A percentile compares a stretch with the other conserved stretches of the same genome.
These are phyloP conservation scores for Pleurotus sapidus DNA, from an alignment of 768 basidiomycete genomes.

Conservation along the genomic window DNA sequence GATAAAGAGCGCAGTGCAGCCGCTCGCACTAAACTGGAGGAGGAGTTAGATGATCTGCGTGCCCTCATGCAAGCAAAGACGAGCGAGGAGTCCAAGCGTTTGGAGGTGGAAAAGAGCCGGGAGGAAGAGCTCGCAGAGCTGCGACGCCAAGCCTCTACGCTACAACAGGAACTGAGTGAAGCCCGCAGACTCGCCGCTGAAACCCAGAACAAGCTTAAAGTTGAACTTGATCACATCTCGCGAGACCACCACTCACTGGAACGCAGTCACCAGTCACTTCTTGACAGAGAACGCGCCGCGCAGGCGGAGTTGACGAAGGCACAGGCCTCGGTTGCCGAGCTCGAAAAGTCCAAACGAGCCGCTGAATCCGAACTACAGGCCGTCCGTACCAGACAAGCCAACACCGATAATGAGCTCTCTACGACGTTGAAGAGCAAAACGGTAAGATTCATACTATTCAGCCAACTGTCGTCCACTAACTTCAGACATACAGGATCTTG, in stretches of 20 bases:
- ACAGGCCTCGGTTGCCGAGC: conserved; percentile 47
- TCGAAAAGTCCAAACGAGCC: conserved; percentile 66
- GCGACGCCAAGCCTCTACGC: conserved; percentile 54
- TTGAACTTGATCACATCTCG: conserved; percentile 65
- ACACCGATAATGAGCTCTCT: conserved; percentile 60
- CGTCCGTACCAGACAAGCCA: conserved; percentile 66
- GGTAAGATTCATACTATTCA: conserved; percentile 38
- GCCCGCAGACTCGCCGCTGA: conserved; percentile 61
- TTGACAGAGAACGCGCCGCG: conserved; percentile 52
- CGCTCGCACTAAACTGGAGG: conserved; percentile 62
- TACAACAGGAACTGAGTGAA: conserved; percentile 68
- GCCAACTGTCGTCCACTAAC: not conserved
- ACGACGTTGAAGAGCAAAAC: conserved; percentile 68
- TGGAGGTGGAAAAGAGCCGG: conserved; percentile 83
- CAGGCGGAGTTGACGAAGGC: conserved; percentile 48
- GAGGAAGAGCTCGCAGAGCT: conserved; percentile 80
- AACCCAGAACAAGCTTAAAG: conserved; percentile 67
- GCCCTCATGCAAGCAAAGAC: conserved; percentile 81
- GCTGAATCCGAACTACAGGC: conserved; percentile 72
- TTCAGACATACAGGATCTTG: conserved; percentile 50
- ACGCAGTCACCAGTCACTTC: conserved; percentile 61
- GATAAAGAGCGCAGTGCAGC: conserved; percentile 43
- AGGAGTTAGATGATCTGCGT: conserved; percentile 85
- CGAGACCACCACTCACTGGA: conserved; percentile 61
- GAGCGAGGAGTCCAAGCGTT: conserved; percentile 79